Conservation (phyloP, 495 filamentous ascomycete genomes). For the Rusavskia elegans region DNA sequence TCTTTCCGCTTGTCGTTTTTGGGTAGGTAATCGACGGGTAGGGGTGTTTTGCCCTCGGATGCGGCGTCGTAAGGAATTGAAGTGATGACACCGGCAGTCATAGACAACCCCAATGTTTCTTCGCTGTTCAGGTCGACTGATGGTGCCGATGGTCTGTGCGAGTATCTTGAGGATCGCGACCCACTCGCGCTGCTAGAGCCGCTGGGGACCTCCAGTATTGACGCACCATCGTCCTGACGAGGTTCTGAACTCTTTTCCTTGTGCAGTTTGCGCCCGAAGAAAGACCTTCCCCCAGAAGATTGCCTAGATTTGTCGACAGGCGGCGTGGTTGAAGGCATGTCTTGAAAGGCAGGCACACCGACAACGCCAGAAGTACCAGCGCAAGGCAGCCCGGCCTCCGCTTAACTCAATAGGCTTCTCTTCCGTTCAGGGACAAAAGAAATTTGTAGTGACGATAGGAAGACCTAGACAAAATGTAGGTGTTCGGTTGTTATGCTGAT, state of each 20-base stretch:
- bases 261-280: conserved; percentile 63
- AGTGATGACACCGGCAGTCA: conserved; percentile 73
- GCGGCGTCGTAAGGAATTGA: conserved; percentile 79
- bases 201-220: conserved; percentile 33
- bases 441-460: neutral
- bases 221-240: conserved; percentile 35
- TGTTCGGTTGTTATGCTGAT: neutral
- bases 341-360: neutral
- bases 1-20: conserved; percentile 57
- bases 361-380: neutral
- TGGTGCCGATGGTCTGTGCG: conserved; percentile 59
- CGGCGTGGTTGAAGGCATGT: conserved; percentile 40
- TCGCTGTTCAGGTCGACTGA: conserved; percentile 44
- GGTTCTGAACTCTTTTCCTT: conserved; percentile 50
- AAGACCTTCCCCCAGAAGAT: conserved; percentile 71
- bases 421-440: neutral
- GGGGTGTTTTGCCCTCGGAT: conserved; percentile 49
- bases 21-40: conserved; percentile 61
- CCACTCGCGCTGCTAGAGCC: conserved; percentile 38
- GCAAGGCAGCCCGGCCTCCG: neutral
- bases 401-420: neutral
- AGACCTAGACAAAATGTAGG: neutral
- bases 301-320: conserved; percentile 63
- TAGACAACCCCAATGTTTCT: conserved; percentile 44
- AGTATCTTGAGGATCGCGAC: conserved; percentile 66